Evolutionary conservation across 768 basidiomycete species (phyloP).

Genomic region (Myochromella boudieri): DNA sequence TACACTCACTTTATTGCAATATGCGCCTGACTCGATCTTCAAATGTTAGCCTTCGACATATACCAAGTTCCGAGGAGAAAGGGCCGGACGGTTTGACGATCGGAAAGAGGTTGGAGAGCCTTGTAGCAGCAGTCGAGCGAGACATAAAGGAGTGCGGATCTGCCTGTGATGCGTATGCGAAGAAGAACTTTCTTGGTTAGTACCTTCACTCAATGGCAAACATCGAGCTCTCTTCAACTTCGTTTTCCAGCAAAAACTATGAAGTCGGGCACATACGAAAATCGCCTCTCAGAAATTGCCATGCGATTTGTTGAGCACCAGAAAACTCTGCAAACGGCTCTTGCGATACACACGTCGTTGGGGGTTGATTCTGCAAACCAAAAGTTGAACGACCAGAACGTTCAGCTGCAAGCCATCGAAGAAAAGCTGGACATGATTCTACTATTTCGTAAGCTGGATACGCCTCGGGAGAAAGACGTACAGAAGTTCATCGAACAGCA

Average conservation of each 20-base stretch:
- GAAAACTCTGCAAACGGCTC: constrained; percentile 31
- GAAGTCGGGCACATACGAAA: constrained; percentile 37
- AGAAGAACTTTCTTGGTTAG: constrained; percentile 40
- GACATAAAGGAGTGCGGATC: constrained; percentile 45
- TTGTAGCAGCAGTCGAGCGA: constrained; percentile 29
- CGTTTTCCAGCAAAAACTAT: constrained; percentile 31
- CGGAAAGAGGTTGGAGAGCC: constrained; percentile 27
- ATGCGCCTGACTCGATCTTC: neutral
- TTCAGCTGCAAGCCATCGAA: constrained; percentile 22
- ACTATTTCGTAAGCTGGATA: constrained; percentile 37
- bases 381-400: constrained; percentile 24
- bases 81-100: constrained; percentile 32
- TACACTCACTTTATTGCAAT: neutral
- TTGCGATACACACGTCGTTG: constrained; percentile 37
- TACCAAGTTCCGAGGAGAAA: constrained; percentile 20
- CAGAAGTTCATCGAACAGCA: constrained; percentile 36
- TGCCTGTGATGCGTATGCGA: constrained; percentile 45
- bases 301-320: constrained; percentile 33
- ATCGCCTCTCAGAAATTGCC: constrained; percentile 31
- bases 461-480: constrained; percentile 38
- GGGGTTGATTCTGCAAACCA: constrained; percentile 34
- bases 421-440: constrained; percentile 32
- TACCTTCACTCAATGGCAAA: neutral
- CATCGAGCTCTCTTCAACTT: neutral
- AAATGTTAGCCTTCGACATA: constrained; percentile 26